Conservation (phyloP, 768 basidiomycete genomes). For the Exsudoporus frostii region DNA sequence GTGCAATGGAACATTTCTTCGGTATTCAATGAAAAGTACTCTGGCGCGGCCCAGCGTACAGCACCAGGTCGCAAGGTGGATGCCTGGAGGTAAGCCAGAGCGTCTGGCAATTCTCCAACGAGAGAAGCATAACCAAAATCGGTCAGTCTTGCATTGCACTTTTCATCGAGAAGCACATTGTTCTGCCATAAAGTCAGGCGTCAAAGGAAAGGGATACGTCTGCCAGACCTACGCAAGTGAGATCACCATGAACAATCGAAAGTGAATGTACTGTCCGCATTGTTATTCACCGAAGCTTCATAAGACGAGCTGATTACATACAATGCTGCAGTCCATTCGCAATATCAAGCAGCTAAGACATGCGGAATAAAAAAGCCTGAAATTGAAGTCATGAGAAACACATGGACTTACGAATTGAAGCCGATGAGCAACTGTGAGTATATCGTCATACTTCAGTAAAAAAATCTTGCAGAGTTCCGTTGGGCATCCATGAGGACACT, state of each 20-base stretch:
- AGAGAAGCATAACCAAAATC: slow-evolving; percentile 11
- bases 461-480: slow-evolving; percentile 10
- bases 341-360: not conserved
- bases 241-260: slow-evolving; percentile 6
- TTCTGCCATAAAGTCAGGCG: slow-evolving; percentile 1
- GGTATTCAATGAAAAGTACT: not conserved
- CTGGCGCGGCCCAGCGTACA: slow-evolving; percentile 8
- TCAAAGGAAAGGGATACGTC: not conserved
- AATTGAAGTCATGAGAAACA: not conserved
- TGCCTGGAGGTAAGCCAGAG: slow-evolving; percentile 1
- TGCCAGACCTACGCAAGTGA: slow-evolving; percentile 2
- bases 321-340: slow-evolving; percentile 1
- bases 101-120: slow-evolving; percentile 3
- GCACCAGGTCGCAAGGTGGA: slow-evolving; percentile 4
- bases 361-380: not conserved
- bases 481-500: slow-evolving; percentile 11
- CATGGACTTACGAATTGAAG: slow-evolving; percentile 4
- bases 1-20: slow-evolving; percentile 1
- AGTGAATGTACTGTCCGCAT: slow-evolving; percentile 1
- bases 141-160: not conserved
- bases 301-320: not conserved
- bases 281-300: not conserved
- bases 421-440: not conserved
- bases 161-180: slow-evolving; percentile 7
- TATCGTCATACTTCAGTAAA: not conserved